These are phyloP conservation scores for Rhazya stricta DNA, from an alignment of 257 asterid genomes.

Conservation along the genomic window DNA sequence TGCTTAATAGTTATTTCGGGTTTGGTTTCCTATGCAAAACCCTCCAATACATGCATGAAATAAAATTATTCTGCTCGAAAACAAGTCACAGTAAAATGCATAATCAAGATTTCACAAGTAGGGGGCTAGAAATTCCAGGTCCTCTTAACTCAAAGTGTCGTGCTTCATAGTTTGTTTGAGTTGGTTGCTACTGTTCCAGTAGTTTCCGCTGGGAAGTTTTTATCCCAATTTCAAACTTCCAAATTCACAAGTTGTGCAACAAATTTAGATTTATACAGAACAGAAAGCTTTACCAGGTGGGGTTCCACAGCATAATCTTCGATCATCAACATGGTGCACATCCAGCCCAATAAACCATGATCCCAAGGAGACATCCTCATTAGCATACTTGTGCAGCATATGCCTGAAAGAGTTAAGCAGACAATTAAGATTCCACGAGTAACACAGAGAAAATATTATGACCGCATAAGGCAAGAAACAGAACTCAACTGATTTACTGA, in stretches of 20 bases:
- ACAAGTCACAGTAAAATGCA: background rate
- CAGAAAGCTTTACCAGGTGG: slow-evolving; percentile 54
- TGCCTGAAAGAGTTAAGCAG: slow-evolving; percentile 39
- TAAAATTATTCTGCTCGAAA: background rate
- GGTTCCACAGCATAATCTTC: slow-evolving; percentile 92
- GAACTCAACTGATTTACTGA: slow-evolving; percentile 63
- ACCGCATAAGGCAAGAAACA: background rate
- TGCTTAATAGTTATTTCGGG: background rate
- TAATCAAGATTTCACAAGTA: background rate
- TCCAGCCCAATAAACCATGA: slow-evolving; percentile 95
- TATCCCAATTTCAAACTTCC: background rate
- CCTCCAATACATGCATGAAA: too few species aligned
- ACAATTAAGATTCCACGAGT: slow-evolving; percentile 6
- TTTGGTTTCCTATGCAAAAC: background rate
- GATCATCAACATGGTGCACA: slow-evolving; percentile 72
- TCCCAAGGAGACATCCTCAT: slow-evolving; percentile 89
- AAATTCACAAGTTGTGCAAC: background rate
- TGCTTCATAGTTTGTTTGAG: background rate
- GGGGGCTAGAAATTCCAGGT: background rate
- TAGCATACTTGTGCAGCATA: slow-evolving; percentile 89
- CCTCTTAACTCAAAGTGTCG: background rate
- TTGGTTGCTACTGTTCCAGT: background rate
- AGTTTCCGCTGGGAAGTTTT: background rate
- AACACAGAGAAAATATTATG: background rate
- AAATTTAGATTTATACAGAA: background rate